Conservation (phyloP, 1,284 basidiomycete genomes). For the Peniophora sp. region DNA sequence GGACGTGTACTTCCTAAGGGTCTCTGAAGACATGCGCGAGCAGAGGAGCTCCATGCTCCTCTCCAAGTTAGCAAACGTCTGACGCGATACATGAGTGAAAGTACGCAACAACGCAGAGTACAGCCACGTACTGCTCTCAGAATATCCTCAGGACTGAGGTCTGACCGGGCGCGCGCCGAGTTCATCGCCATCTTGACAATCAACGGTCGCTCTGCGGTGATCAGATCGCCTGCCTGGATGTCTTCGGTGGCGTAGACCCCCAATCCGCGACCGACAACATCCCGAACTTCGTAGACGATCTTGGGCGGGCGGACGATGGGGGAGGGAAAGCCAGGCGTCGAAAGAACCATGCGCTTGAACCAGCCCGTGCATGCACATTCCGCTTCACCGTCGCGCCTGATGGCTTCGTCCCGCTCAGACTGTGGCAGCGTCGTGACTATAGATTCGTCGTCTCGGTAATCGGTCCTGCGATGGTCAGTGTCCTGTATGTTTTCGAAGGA, state of each 20-base stretch:
- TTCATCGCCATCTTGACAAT: neutral
- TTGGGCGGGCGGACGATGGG: neutral
- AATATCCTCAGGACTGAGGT: too few species aligned
- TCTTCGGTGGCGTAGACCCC: neutral
- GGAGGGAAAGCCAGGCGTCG: neutral
- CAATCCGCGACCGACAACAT: neutral
- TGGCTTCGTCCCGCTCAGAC: too few species aligned
- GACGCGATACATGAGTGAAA: too few species aligned
- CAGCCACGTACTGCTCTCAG: too few species aligned
- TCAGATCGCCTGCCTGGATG: neutral
- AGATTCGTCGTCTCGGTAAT: too few species aligned
- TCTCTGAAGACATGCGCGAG: neutral
- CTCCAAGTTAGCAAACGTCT: too few species aligned
- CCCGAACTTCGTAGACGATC: neutral
- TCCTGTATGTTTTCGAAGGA: too few species aligned
- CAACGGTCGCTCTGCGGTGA: neutral
- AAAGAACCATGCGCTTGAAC: neutral
- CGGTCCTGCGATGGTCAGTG: too few species aligned
- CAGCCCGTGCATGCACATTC: neutral
- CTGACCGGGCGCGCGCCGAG: too few species aligned
- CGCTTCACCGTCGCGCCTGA: neutral
- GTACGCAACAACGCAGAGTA: too few species aligned
- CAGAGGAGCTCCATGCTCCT: too few species aligned
- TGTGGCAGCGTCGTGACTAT: too few species aligned
- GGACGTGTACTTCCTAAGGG: constrained; percentile 9